Evolutionary conservation across 257 asterid genomes (phyloP).

Genomic region (Catharanthus roseus): DNA sequence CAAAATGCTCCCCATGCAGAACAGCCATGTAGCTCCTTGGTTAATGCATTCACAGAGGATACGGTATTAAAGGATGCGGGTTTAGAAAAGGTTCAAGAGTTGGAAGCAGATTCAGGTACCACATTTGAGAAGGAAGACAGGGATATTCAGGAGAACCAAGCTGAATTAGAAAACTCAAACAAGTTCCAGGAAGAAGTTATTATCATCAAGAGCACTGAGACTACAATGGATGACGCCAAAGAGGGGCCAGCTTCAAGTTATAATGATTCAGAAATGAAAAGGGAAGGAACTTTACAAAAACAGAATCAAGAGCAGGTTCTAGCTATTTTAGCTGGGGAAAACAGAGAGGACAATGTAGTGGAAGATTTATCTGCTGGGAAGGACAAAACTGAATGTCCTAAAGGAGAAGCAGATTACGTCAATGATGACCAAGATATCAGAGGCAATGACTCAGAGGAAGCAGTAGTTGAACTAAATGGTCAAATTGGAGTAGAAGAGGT

Average conservation of each 20-base stretch:
- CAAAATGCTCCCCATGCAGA: conserved; percentile 2
- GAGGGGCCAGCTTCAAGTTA: background rate
- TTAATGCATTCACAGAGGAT: conserved; percentile 1
- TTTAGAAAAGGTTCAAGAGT: background rate
- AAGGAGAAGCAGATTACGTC: background rate
- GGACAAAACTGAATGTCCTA: background rate
- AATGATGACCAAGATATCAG: background rate
- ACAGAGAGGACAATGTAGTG: conserved; percentile 10
- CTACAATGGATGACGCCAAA: background rate
- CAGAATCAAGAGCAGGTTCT: background rate
- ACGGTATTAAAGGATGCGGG: background rate
- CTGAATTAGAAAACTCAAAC: background rate
- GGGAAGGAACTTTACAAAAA: background rate
- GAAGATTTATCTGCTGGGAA: background rate
- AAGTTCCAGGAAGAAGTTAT: background rate
- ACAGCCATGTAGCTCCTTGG: background rate
- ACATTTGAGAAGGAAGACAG: background rate
- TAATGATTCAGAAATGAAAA: background rate
- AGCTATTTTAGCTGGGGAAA: conserved; percentile 8
- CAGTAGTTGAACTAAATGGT: background rate
- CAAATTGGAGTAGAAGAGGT: background rate
- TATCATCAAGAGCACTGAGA: background rate
- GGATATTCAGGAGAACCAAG: background rate
- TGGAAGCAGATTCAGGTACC: conserved; percentile 10
- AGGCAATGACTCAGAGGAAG: background rate